These are phyloP conservation scores for Asclepias syriaca DNA, from an alignment of 257 asterid genomes.

Conservation along the genomic window DNA sequence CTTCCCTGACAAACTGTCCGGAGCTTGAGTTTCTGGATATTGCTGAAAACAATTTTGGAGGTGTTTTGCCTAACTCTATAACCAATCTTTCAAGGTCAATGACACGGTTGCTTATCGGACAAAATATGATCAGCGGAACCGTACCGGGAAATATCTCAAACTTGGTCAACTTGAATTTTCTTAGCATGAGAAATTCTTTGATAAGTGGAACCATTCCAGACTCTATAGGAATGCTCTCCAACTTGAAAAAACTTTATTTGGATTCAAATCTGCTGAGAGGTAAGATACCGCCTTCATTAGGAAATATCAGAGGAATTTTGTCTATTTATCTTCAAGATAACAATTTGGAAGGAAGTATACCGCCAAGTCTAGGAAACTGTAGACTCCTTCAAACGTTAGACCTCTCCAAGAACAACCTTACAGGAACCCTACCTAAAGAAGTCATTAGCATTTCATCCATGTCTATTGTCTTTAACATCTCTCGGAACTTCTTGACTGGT, in stretches of 20 bases:
- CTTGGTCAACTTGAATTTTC: conserved; percentile 28
- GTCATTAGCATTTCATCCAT: conserved; percentile 27
- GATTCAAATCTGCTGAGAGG: conserved; percentile 37
- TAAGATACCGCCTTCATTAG: conserved; percentile 32
- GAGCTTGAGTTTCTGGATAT: conserved; percentile 26
- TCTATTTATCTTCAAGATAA: conserved; percentile 31
- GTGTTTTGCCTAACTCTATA: conserved; percentile 30
- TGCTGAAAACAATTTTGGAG: conserved; percentile 36
- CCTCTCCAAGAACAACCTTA: conserved; percentile 35
- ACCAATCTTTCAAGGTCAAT: conserved; percentile 35
- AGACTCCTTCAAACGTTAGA: conserved; percentile 26
- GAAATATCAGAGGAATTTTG: conserved; percentile 31
- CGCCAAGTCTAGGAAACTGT: conserved; percentile 33
- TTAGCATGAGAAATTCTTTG: conserved; percentile 21
- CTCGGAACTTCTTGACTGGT: conserved; percentile 38
- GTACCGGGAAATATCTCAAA: conserved; percentile 38
- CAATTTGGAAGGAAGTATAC: conserved; percentile 41
- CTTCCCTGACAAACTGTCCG: conserved; percentile 37
- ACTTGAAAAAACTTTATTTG: conserved; percentile 25
- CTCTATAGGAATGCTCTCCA: conserved; percentile 37
- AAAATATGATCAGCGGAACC: conserved; percentile 34
- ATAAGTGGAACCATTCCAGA: conserved; percentile 41
- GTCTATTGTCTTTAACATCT: conserved; percentile 23
- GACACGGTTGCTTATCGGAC: conserved; percentile 24
- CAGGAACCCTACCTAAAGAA: conserved; percentile 36